phyloP scores from a whole-genome alignment of 805 yeast genomes.

The Wickerhamomyces queroliae region DNA sequence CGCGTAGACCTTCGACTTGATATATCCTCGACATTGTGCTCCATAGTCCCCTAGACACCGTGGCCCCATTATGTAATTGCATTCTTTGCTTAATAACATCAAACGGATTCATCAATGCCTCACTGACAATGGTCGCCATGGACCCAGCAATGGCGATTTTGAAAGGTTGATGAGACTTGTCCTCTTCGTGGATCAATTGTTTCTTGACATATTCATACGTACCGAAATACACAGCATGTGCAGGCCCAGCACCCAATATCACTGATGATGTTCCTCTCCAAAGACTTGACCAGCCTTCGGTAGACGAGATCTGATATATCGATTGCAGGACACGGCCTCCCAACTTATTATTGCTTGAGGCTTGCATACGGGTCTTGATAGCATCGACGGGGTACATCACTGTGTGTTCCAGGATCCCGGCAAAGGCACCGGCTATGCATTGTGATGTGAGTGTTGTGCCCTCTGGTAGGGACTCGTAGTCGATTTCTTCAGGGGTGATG shows the following conservation, averaged over 20 bases:
- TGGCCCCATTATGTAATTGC: slow-evolving; percentile 46
- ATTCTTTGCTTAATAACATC: slow-evolving; percentile 94
- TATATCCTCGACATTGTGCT: slow-evolving; percentile 8
- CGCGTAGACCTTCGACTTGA: slow-evolving; percentile 55
- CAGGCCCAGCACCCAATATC: slow-evolving; percentile 95
- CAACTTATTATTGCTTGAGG: slow-evolving; percentile 21
- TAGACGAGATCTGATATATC: slow-evolving; percentile 64
- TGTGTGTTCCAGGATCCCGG: slow-evolving; percentile 97
- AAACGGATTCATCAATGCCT: slow-evolving; percentile 95
- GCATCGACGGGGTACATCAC: slow-evolving; percentile 97
- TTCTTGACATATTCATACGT: slow-evolving; percentile 73
- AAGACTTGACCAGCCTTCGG: slow-evolving; percentile 81
- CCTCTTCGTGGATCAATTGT: slow-evolving; percentile 24
- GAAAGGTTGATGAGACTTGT: slow-evolving; percentile 59
- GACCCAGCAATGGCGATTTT: slow-evolving; percentile 87
- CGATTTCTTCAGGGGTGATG: slow-evolving; percentile 45
- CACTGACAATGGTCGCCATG: slow-evolving; percentile 86
- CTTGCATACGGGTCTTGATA: slow-evolving; percentile 90
- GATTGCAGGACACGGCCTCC: slow-evolving; percentile 38
- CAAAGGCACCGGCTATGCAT: slow-evolving; percentile 90
- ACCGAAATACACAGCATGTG: slow-evolving; percentile 95
- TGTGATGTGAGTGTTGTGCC: slow-evolving; percentile 79
- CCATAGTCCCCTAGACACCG: slow-evolving; percentile 15
- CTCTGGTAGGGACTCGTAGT: slow-evolving; percentile 88
- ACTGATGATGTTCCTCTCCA: slow-evolving; percentile 96